Evolutionary conservation across 2,329 filamentous ascomycete species (phyloP).

Genomic region (Scleromitrula shiraiana): DNA sequence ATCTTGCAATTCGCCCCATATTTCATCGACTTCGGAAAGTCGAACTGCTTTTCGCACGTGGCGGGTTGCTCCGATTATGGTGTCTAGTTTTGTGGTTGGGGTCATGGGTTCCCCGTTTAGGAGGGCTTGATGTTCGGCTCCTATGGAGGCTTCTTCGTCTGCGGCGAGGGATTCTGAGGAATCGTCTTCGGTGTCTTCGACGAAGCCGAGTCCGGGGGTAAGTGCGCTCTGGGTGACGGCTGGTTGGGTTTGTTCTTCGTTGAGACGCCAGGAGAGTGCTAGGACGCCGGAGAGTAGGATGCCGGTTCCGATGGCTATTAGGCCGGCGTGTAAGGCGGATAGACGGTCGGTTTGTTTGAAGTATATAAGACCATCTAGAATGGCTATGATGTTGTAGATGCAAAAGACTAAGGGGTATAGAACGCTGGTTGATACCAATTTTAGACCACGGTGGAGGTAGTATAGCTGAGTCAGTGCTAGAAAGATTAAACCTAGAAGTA

Average conservation of each 20-base stretch:
- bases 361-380: constrained; percentile 93
- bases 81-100: constrained; percentile 26
- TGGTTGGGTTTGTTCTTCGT: constrained; percentile 61
- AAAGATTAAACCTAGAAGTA: constrained; percentile 70
- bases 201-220: constrained; percentile 72
- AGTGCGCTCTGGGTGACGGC: constrained; percentile 59
- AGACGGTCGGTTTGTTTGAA: constrained; percentile 83
- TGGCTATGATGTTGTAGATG: constrained; percentile 98
- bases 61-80: constrained; percentile 24
- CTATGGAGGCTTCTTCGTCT: constrained; percentile 28
- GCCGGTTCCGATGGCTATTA: constrained; percentile 79
- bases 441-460: constrained; percentile 87
- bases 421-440: constrained; percentile 90
- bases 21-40: constrained; percentile 61
- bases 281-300: constrained; percentile 84
- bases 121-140: constrained; percentile 24
- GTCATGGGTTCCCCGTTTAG: constrained; percentile 26
- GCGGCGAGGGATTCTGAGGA: constrained; percentile 40
- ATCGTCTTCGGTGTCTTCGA: constrained; percentile 59
- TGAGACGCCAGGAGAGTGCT: constrained; percentile 87
- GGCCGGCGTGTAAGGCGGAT: constrained; percentile 63
- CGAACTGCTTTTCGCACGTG: constrained; percentile 24
- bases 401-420: constrained; percentile 97
- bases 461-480: constrained; percentile 88
- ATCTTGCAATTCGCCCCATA: constrained; percentile 84